Percentiles rank a stretch among this genome's conserved stretches.
Evolutionary conservation across 169 alveolate genomes (phyloP).

Genomic region (Plasmodium adleri): DNA sequence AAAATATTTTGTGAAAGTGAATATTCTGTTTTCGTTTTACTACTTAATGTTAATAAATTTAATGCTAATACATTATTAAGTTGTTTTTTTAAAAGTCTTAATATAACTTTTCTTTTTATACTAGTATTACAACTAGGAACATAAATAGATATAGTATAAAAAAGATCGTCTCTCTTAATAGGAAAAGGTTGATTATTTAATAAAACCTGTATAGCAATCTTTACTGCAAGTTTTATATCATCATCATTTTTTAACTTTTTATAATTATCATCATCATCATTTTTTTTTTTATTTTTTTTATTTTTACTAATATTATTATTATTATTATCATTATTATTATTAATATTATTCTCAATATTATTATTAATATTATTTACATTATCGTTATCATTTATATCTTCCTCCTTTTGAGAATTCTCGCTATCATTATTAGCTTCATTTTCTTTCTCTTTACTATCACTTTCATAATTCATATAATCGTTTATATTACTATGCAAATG

Average conservation of each 20-base stretch:
- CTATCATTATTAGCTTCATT: background rate
- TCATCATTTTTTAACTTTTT: slow-evolving; percentile 14
- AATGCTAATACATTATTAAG: slow-evolving; percentile 39
- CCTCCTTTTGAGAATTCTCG: background rate
- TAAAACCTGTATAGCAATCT: slow-evolving; percentile 42
- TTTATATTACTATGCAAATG: slow-evolving; percentile 10
- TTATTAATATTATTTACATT: background rate
- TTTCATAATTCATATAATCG: background rate
- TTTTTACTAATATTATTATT: background rate
- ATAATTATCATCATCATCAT: slow-evolving; percentile 3
- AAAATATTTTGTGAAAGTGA: slow-evolving; percentile 33
- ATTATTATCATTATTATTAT: background rate
- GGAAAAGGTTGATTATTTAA: slow-evolving; percentile 73
- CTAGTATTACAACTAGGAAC: slow-evolving; percentile 47
- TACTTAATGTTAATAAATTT: slow-evolving; percentile 36
- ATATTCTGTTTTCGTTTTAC: slow-evolving; percentile 61
- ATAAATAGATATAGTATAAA: slow-evolving; percentile 16
- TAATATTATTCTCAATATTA: background rate
- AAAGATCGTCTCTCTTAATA: slow-evolving; percentile 52
- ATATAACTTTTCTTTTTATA: slow-evolving; percentile 19
- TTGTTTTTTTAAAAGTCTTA: slow-evolving; percentile 29
- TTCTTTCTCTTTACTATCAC: background rate
- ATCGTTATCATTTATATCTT: background rate
- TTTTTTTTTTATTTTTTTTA: slow-evolving; percentile 5
- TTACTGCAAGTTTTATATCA: slow-evolving; percentile 44